Evolutionary conservation across 345 rosid species (phyloP), one percentile per base, ranked within the genome.

Genomic region (Brassica rapa): DNA sequence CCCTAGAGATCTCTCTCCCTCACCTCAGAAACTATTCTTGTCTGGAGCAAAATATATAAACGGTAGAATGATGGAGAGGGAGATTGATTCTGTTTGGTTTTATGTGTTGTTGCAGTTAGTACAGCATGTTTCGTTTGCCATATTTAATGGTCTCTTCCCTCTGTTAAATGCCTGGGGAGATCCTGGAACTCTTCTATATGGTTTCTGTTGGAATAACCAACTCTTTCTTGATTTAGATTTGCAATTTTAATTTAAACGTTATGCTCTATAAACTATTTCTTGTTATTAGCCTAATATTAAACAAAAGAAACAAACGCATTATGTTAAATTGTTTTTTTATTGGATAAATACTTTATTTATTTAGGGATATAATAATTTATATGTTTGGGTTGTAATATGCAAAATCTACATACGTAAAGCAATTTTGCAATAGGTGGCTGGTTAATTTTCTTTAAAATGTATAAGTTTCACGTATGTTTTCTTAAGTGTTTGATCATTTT

Each of bases 191-290:
- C 15, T 61, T 29, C 6, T 49, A 10, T 5, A 15, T 70, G 33
- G 71, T 70, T 69, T 64, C 68, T 56, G 79, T 75, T 80, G 56
- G 57, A 59, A 24, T 23, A 75, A 75, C 83, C 1, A 75, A 56
- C 11, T 75, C 53, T 57, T 65, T 7, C 80, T 70, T 74, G 3
- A 63, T 56, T 39, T 80, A 75, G 79, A 46, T 53, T 79, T 56
- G 5, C 9, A 66, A 33, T 8, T 64, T 39, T 4, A 4, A 21
- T 12, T 53, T 77, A 7, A 21, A 70, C 19, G 57, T 57, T 43
- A 27, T 57, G 27, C 60, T 64, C 11, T 70, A 35, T 9, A 32
- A 35, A 62, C n/a, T 30, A 24, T 57, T 23, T 57, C 7, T 56
- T 12, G 19, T 56, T 8, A 25, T 56, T 21, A 3, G 62, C 62